Evolutionary conservation across 1,284 basidiomycete genomes (phyloP).

Genomic region (Mycena sp.): DNA sequence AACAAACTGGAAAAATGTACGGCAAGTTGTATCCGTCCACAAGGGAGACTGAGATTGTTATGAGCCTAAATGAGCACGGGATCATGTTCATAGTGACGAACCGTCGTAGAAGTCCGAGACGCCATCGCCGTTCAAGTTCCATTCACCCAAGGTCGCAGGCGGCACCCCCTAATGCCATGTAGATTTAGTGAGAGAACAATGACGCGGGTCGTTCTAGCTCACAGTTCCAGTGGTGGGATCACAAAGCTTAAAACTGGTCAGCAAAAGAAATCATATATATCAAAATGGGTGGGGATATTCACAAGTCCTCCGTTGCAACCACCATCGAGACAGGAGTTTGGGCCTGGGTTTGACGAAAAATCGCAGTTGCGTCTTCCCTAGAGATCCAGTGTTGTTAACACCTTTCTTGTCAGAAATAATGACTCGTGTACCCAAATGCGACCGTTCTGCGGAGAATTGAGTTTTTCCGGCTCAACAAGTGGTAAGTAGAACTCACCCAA

Average conservation of each 20-base stretch:
- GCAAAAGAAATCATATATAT: conserved; percentile 19
- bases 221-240: conserved; percentile 18
- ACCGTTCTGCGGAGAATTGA: conserved; percentile 23
- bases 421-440: conserved; percentile 1
- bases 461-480: too few species aligned
- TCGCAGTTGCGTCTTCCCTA: conserved; percentile 56
- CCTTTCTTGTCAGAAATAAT: too few species aligned
- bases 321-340: conserved; percentile 60
- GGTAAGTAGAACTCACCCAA: neutral
- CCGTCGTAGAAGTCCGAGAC: conserved; percentile 59
- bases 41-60: conserved; percentile 47
- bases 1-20: neutral
- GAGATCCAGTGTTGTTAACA: neutral
- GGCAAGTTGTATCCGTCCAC: conserved; percentile 72
- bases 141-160: conserved; percentile 19
- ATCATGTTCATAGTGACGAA: conserved; percentile 31
- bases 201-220: neutral
- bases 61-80: neutral
- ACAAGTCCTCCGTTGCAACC: conserved; percentile 63
- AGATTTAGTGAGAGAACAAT: neutral
- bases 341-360: conserved; percentile 52
- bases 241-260: conserved; percentile 4
- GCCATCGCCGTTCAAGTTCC: conserved; percentile 32
- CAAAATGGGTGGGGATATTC: neutral
- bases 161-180: conserved; percentile 5